Conservation (phyloP, 2,329 filamentous ascomycete species). For the Chaetomium olivaceum region DNA sequence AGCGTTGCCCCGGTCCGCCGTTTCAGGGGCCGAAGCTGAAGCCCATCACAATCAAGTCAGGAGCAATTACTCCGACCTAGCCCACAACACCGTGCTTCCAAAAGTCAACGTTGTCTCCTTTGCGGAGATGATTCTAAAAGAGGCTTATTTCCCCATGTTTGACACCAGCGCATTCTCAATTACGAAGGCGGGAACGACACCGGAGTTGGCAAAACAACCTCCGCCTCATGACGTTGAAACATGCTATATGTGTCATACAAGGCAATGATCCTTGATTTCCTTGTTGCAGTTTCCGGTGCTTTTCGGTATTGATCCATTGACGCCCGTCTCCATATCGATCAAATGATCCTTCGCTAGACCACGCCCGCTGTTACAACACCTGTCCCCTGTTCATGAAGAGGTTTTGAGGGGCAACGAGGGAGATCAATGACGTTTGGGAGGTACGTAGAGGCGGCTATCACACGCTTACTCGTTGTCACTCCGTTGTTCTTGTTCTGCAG, state of each 20-base stretch:
- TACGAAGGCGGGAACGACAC: no score
- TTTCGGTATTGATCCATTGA: neutral
- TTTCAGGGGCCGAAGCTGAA: neutral
- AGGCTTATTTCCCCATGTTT: neutral
- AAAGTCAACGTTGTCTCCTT: no score
- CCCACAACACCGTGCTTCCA: neutral
- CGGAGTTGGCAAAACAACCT: neutral
- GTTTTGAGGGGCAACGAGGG: neutral
- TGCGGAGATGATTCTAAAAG: neutral
- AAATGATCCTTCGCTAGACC: neutral
- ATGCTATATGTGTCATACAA: neutral
- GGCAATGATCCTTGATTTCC: neutral
- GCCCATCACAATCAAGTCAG: neutral
- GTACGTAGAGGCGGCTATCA: neutral
- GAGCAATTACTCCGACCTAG: neutral
- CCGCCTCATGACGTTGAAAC: neutral
- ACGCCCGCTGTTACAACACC: neutral
- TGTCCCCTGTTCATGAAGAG: neutral
- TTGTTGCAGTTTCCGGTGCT: neutral
- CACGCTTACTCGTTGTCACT: neutral
- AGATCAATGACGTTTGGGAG: neutral
- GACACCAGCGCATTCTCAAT: neutral
- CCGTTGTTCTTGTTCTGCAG: neutral
- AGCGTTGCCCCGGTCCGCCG: neutral
- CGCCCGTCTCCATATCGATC: neutral